Conservation (phyloP, 225 moss, liverwort and hornwort genomes). For the Sphagnum tenellum region DNA sequence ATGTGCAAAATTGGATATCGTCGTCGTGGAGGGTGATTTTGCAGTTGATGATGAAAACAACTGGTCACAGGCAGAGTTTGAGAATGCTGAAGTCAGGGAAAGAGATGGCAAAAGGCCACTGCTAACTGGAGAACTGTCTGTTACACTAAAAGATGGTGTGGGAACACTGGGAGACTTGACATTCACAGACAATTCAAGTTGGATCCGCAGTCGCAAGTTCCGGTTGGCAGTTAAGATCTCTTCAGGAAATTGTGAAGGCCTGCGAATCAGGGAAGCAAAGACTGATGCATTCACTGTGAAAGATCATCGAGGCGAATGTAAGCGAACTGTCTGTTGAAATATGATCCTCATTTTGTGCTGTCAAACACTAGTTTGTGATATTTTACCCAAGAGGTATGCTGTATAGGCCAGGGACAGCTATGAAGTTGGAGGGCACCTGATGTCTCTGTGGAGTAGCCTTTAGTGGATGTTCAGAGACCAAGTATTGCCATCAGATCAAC, state of each 20-base stretch:
- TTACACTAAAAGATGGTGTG: conserved; percentile 34
- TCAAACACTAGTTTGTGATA: no score
- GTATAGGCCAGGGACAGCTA: no score
- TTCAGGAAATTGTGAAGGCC: conserved; percentile 28
- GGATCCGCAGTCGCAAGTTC: conserved; percentile 30
- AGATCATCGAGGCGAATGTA: conserved; percentile 45
- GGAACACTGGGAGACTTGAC: conserved; percentile 39
- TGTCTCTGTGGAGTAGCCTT: no score
- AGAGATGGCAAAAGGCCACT: conserved; percentile 43
- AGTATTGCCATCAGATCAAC: no score
- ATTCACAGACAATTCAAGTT: conserved; percentile 35
- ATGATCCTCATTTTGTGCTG: no score
- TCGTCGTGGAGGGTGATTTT: conserved; percentile 48
- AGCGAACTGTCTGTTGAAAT: not conserved
- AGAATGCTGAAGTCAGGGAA: conserved; percentile 36
- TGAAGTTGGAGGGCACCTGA: no score
- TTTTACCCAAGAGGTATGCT: no score
- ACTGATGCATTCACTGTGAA: conserved; percentile 47
- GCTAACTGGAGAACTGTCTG: conserved; percentile 35
- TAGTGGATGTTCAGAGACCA: no score
- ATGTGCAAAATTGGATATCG: conserved; percentile 44
- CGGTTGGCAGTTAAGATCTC: conserved; percentile 36
- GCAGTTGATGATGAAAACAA: conserved; percentile 40
- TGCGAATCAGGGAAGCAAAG: conserved; percentile 42
- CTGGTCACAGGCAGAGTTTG: conserved; percentile 38